A percentile compares a stretch with the other conserved stretches of the same genome.
Conservation (phyloP, 2,329 filamentous ascomycete genomes). For the Trichoderma sp. region DNA sequence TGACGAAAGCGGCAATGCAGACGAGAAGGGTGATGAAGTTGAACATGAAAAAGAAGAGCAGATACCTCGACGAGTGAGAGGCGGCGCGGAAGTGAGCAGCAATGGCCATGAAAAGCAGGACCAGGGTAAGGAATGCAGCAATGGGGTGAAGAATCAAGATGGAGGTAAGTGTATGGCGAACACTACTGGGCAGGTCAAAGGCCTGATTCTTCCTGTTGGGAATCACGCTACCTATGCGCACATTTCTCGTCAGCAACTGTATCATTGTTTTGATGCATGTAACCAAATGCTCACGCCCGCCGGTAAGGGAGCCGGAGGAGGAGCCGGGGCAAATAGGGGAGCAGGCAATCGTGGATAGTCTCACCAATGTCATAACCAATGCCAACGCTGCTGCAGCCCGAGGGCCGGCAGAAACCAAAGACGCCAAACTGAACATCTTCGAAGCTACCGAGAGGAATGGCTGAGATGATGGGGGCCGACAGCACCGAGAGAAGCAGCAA, state of each 20-base stretch:
- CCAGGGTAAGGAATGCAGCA: conserved; percentile 77
- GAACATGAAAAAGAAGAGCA: conserved; percentile 81
- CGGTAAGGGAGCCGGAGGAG: background rate
- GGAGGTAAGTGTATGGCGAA: conserved; percentile 67
- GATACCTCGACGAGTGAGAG: conserved; percentile 84
- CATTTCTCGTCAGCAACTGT: background rate
- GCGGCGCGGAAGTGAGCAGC: conserved; percentile 83
- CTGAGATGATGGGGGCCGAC: conserved; percentile 85
- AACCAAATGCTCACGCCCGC: background rate
- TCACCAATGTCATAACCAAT: conserved; percentile 83
- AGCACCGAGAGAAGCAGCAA: conserved; percentile 81
- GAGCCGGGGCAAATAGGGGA: background rate
- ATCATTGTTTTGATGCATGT: background rate
- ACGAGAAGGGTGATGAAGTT: conserved; percentile 81
- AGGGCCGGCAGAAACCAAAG: conserved; percentile 76
- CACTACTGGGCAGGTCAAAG: conserved; percentile 55
- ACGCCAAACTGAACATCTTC: conserved; percentile 81
- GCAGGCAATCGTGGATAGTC: background rate
- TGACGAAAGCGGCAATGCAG: conserved; percentile 80
- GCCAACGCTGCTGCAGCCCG: conserved; percentile 66
- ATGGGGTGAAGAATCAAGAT: conserved; percentile 92
- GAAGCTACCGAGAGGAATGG: conserved; percentile 78
- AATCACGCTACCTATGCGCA: conserved; percentile 25
- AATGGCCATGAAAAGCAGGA: conserved; percentile 77
- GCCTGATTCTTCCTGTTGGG: conserved; percentile 32